A percentile compares a stretch with the other conserved stretches of the same genome.
Conservation (phyloP, 148 eudicot species). For the Fagopyrum homotropicum region DNA sequence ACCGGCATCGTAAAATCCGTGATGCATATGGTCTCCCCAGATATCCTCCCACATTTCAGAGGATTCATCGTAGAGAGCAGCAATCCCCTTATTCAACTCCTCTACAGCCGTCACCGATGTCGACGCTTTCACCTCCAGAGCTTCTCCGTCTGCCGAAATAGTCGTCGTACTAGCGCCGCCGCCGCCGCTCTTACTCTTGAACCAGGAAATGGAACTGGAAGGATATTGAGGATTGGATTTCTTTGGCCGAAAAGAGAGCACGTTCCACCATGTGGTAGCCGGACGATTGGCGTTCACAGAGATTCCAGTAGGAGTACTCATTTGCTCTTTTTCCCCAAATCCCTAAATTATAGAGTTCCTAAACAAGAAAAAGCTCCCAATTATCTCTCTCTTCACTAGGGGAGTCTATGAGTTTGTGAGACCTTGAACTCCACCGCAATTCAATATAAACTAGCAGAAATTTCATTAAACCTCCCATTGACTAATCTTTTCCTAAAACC, state of each 20-base stretch:
- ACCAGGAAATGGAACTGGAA: not conserved
- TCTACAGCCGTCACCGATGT: slow-evolving; percentile 7
- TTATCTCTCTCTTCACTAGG: too few relatives aligned
- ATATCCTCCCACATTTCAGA: slow-evolving; percentile 86
- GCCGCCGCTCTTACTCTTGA: not conserved
- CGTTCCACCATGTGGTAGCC: not conserved
- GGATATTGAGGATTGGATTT: not conserved
- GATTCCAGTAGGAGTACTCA: not conserved
- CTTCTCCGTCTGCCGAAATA: not conserved
- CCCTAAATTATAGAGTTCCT: not conserved
- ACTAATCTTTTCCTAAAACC: too few relatives aligned
- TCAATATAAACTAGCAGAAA: too few relatives aligned
- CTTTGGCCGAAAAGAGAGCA: slow-evolving; percentile 6
- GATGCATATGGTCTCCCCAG: slow-evolving; percentile 99
- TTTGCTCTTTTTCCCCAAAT: not conserved
- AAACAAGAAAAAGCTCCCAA: too few relatives aligned
- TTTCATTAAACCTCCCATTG: too few relatives aligned
- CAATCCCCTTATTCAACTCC: slow-evolving; percentile 66
- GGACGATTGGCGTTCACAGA: slow-evolving; percentile 9
- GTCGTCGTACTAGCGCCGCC: not conserved
- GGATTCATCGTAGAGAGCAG: slow-evolving; percentile 81
- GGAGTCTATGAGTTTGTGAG: too few relatives aligned
- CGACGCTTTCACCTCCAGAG: not conserved
- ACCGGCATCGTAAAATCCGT: slow-evolving; percentile 61
- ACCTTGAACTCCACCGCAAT: too few relatives aligned